Conservation (phyloP, 1,284 basidiomycete species). For the Inonotus obliquus region DNA sequence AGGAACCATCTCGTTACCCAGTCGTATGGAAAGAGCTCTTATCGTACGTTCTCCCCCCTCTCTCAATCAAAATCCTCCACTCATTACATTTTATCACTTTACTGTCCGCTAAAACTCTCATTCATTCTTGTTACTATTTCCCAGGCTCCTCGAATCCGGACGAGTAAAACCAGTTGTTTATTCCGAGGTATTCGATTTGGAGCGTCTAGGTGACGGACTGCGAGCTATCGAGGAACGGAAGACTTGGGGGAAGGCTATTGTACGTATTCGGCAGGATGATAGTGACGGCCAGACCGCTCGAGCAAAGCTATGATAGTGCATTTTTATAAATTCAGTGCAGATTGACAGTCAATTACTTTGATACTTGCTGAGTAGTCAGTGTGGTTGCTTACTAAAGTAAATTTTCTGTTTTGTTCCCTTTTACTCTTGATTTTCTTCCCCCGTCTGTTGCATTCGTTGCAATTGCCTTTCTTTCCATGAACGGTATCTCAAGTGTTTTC, state of each 20-base stretch:
- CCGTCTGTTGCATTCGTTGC: too few relatives aligned
- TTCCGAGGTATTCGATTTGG: slow-evolving; percentile 61
- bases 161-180: slow-evolving; percentile 73
- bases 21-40: slow-evolving; percentile 76
- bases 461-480: too few relatives aligned
- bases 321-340: too few relatives aligned
- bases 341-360: too few relatives aligned
- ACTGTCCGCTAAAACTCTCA: too few relatives aligned
- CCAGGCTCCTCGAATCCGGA: slow-evolving; percentile 63
- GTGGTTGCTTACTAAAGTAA: neutral
- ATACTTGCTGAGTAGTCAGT: too few relatives aligned
- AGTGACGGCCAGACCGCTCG: neutral
- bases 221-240: slow-evolving; percentile 70
- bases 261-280: slow-evolving; percentile 54
- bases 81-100: too few relatives aligned
- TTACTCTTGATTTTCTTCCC: too few relatives aligned
- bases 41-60: slow-evolving; percentile 38
- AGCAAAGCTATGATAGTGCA: slow-evolving; percentile 2
- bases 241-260: slow-evolving; percentile 91
- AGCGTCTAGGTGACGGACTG: slow-evolving; percentile 60
- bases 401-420: too few relatives aligned
- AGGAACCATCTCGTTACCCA: slow-evolving; percentile 62
- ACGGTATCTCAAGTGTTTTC: neutral
- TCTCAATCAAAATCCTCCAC: neutral
- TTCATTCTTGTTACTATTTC: neutral